Conservation (phyloP, 2,329 filamentous ascomycete species). For the Fusarium irregulare region DNA sequence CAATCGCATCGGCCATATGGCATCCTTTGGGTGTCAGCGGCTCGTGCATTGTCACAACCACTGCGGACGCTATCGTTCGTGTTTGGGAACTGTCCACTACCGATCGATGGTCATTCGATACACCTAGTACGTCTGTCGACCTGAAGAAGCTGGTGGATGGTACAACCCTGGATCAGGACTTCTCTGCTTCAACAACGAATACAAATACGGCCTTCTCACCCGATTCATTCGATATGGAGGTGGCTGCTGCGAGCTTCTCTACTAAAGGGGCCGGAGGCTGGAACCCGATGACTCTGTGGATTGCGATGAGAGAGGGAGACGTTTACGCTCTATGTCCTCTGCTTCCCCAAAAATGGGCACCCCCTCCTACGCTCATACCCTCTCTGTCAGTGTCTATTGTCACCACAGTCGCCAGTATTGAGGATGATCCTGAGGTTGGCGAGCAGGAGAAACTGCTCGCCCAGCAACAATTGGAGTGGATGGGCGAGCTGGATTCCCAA, state of each 20-base stretch:
- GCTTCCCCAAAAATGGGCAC: constrained; percentile 86
- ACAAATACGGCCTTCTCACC: constrained; percentile 87
- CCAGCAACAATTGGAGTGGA: constrained; percentile 75
- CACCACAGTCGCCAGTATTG: constrained; percentile 73
- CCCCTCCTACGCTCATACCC: constrained; percentile 79
- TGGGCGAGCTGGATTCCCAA: constrained; percentile 73
- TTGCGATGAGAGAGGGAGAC: constrained; percentile 94
- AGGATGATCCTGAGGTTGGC: constrained; percentile 67
- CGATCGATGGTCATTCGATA: constrained; percentile 88
- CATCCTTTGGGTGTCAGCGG: constrained; percentile 89
- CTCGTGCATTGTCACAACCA: constrained; percentile 86
- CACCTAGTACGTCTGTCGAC: constrained; percentile 85
- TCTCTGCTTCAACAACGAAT: constrained; percentile 78
- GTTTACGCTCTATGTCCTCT: constrained; percentile 94
- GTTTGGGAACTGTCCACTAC: constrained; percentile 90
- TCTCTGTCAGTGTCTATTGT: constrained; percentile 86
- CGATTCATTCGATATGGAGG: constrained; percentile 92
- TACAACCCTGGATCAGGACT: constrained; percentile 82
- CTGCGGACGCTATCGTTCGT: constrained; percentile 86
- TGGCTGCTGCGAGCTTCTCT: constrained; percentile 86
- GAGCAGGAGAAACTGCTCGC: constrained; percentile 66
- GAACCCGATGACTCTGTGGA: constrained; percentile 96
- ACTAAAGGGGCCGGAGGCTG: constrained; percentile 78
- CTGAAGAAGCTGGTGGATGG: constrained; percentile 90
- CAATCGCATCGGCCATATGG: constrained; percentile 86